phyloP scores from a whole-genome alignment of 805 yeast species.

The Metschnikowia matae region DNA sequence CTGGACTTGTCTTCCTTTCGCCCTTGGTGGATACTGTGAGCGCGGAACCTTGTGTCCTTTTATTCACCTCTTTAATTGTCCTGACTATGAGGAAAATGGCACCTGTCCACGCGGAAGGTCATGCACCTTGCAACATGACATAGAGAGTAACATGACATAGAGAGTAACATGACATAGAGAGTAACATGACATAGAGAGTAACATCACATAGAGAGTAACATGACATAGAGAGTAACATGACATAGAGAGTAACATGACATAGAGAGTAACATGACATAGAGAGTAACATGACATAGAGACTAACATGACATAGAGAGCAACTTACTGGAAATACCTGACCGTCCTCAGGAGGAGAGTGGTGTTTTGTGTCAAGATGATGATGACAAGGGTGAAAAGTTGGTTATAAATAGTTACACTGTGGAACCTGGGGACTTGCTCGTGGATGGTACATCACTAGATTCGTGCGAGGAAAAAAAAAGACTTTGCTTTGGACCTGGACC shows the following conservation, averaged over 20 bases:
- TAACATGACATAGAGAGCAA: constrained; percentile 25
- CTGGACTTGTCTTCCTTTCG: constrained; percentile 60
- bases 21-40: constrained; percentile 65
- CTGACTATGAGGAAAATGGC: constrained; percentile 64
- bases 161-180: too few relatives aligned
- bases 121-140: constrained; percentile 53
- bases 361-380: constrained; percentile 19
- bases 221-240: too few relatives aligned
- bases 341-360: constrained; percentile 17
- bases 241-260: too few relatives aligned
- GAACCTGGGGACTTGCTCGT: constrained; percentile 25
- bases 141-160: too few relatives aligned
- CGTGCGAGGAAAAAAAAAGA: neutral
- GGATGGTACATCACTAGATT: neutral
- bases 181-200: too few relatives aligned
- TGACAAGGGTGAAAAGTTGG: constrained; percentile 11
- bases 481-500: neutral
- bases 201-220: too few relatives aligned
- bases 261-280: too few relatives aligned
- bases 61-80: constrained; percentile 61
- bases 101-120: constrained; percentile 48
- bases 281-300: too few relatives aligned
- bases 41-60: constrained; percentile 55
- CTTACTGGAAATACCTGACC: constrained; percentile 24
- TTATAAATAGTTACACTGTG: constrained; percentile 33